These are phyloP conservation scores for Cephalotrichum gorgonifer DNA, from an alignment of 2,329 filamentous ascomycete species.

Conservation along the genomic window DNA sequence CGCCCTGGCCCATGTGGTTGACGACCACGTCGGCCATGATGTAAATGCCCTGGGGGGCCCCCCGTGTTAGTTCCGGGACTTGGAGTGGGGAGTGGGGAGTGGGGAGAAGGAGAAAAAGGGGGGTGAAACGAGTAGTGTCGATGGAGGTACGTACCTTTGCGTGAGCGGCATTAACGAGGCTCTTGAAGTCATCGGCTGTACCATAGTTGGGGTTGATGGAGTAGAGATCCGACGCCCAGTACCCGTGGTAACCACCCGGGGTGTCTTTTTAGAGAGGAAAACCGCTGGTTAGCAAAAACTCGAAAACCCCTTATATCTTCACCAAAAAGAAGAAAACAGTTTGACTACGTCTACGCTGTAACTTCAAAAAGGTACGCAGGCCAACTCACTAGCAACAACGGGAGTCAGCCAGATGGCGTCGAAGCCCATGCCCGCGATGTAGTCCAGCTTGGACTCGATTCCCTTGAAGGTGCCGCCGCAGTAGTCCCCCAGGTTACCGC, in stretches of 20 bases:
- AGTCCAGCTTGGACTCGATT: constrained; percentile 48
- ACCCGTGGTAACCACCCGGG: constrained; percentile 41
- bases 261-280: too few relatives aligned
- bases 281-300: too few relatives aligned
- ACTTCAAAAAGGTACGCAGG: neutral
- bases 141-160: constrained; percentile 31
- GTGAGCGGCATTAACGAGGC: constrained; percentile 44
- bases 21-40: constrained; percentile 53
- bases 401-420: constrained; percentile 50
- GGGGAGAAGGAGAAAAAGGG: too few relatives aligned
- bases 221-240: constrained; percentile 41
- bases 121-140: neutral
- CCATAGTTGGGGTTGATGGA: constrained; percentile 49
- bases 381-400: constrained; percentile 31
- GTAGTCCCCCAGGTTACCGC: constrained; percentile 33
- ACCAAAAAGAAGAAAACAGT: too few relatives aligned
- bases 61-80: constrained; percentile 7
- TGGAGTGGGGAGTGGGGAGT: accelerated
- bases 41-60: constrained; percentile 28
- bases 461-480: constrained; percentile 55
- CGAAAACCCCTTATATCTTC: too few relatives aligned
- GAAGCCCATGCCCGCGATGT: constrained; percentile 52
- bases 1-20: constrained; percentile 46
- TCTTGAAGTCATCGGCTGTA: constrained; percentile 45
- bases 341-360: neutral